Evolutionary conservation across 352 stramenopile species (phyloP), one percentile per base, ranked within the genome.

Genomic region (Pythium sp.): DNA sequence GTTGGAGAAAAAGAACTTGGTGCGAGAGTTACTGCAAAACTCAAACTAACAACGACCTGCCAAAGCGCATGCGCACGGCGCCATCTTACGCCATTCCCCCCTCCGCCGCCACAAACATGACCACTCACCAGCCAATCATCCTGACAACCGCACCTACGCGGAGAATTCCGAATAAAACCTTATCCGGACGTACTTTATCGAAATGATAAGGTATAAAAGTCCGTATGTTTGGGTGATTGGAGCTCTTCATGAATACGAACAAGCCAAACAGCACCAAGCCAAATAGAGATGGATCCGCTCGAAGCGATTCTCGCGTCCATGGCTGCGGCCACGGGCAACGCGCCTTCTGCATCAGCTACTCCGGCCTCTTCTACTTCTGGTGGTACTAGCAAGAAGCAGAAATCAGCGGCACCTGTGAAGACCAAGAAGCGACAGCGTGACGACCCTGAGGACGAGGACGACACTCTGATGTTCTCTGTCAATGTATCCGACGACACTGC

Each of bases 11-110:
- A 62, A 15, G 72, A 74, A 70, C 62, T 66, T 62, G 63, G 58
- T 87, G 78, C 77, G 74, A 80, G 75, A 89, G 80, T 74, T 88
- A 87, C 84, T 94, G 84, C 84, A 89, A 91, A 94, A 92, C 84
- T 91, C 82, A 84, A 84, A 92, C 72, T 92, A 76, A 57, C 14
- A 20, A 24, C 30, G 9, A 2, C 12, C 38, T 4, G 12, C n/a
- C 8, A 3, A 20, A n/a, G 20, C 3, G 18, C 32, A 22, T 62
- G 41, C 56, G 5, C 30, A 5, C 24, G 26, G 3, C 18, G 18
- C 30, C n/a, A 56, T 56, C 49, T 56, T 24, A 1, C 26, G 24
- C 59, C 59, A 56, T 57, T 57, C 59, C 59, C 59, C 46, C 46
- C 26, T 43, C 36, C 11, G 18, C 28, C 24, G 24, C 30, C 30